Percentiles rank a stretch among this genome's conserved stretches.
Evolutionary conservation across 331 rosid genomes (phyloP).

Genomic region (Quercus phellos): DNA sequence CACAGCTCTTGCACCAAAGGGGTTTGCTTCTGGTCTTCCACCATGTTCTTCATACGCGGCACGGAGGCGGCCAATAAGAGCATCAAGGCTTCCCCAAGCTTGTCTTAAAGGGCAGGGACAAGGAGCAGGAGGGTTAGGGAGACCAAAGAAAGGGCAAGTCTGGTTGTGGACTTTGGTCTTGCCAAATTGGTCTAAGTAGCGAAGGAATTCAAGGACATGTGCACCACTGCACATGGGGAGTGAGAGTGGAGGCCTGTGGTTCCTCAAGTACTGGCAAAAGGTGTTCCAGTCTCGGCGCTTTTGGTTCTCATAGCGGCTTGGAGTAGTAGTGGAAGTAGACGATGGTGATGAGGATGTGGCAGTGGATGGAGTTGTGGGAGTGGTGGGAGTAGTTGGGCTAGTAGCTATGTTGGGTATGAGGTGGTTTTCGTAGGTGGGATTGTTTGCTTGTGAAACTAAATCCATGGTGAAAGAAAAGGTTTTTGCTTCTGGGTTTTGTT

Average conservation of each 20-base stretch:
- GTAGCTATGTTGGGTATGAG: not conserved
- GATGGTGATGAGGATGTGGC: too few species aligned
- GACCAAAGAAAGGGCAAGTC: constrained; percentile 63
- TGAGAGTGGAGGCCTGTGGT: constrained; percentile 63
- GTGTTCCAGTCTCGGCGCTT: constrained; percentile 88
- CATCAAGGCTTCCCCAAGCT: constrained; percentile 92
- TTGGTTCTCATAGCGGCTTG: constrained; percentile 80
- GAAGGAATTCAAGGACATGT: constrained; percentile 74
- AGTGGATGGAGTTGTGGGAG: not conserved
- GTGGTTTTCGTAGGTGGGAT: constrained; percentile 23
- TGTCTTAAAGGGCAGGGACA: constrained; percentile 83
- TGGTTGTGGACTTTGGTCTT: constrained; percentile 74
- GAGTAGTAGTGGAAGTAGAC: constrained; percentile 16
- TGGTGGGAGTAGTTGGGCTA: not conserved
- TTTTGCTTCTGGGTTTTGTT: not conserved
- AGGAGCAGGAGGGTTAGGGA: constrained; percentile 67
- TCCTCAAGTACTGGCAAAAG: constrained; percentile 68
- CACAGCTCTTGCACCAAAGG: constrained; percentile 61
- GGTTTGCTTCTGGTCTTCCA: constrained; percentile 49
- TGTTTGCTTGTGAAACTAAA: constrained; percentile 39
- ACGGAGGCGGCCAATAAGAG: constrained; percentile 77
- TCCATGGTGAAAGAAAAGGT: constrained; percentile 31
- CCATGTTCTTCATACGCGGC: constrained; percentile 79
- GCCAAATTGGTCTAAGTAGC: constrained; percentile 77
- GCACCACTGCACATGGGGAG: constrained; percentile 53